Evolutionary conservation across 768 basidiomycete species (phyloP).

Genomic region (Naganishia kalamii): DNA sequence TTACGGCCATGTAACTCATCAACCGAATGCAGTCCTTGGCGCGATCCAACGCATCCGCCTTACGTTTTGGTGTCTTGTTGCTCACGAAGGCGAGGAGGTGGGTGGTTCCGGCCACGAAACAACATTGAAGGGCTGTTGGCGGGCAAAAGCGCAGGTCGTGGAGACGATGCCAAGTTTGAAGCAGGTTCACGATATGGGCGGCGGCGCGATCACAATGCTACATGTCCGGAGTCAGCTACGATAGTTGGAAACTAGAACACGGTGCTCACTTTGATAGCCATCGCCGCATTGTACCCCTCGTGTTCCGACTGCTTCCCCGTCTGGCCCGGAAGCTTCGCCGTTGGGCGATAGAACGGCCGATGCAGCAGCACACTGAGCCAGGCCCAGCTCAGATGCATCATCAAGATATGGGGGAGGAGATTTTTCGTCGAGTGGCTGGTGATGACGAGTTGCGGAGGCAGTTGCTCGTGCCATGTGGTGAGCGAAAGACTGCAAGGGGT

Average conservation of each 20-base stretch:
- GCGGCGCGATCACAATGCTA: slow-evolving; percentile 34
- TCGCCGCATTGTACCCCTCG: slow-evolving; percentile 21
- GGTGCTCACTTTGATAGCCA: slow-evolving; percentile 32
- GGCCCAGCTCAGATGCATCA: slow-evolving; percentile 35
- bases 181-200: slow-evolving; percentile 25
- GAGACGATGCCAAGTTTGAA: slow-evolving; percentile 30
- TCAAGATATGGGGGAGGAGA: slow-evolving; percentile 36
- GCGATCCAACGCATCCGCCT: slow-evolving; percentile 25
- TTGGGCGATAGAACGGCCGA: slow-evolving; percentile 37
- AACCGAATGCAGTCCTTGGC: slow-evolving; percentile 29
- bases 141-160: slow-evolving; percentile 30
- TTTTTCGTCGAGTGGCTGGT: slow-evolving; percentile 30
- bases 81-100: slow-evolving; percentile 31
- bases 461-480: slow-evolving; percentile 32
- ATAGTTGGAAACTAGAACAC: background rate
- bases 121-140: slow-evolving; percentile 30
- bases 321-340: slow-evolving; percentile 23
- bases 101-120: slow-evolving; percentile 34
- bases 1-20: slow-evolving; percentile 29
- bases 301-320: slow-evolving; percentile 9
- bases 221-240: background rate
- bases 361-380: slow-evolving; percentile 39
- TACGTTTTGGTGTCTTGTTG: slow-evolving; percentile 26
- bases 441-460: slow-evolving; percentile 30
- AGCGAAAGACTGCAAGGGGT: slow-evolving; percentile 27